These are phyloP conservation scores for Boletus pseudopeckii DNA, from an alignment of 768 basidiomycete species.

Conservation along the genomic window DNA sequence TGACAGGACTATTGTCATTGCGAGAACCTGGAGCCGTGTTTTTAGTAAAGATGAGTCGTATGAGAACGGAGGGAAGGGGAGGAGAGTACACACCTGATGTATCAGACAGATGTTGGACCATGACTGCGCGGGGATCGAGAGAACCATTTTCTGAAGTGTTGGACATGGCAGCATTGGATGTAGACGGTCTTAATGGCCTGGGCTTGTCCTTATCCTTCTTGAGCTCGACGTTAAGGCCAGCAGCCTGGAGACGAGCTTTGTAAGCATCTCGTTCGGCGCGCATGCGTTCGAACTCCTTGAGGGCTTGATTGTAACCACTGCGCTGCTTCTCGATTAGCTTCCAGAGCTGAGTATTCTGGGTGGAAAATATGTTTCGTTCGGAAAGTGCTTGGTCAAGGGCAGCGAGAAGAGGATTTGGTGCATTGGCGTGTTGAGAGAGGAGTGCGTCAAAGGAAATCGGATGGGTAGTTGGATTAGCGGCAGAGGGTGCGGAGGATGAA, in stretches of 20 bases:
- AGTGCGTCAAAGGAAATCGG: slow-evolving; percentile 51
- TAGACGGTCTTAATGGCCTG: slow-evolving; percentile 17
- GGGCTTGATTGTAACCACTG: slow-evolving; percentile 70
- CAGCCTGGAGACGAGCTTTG: slow-evolving; percentile 32
- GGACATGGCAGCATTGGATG: slow-evolving; percentile 24
- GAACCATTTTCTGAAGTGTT: slow-evolving; percentile 12
- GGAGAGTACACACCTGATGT: slow-evolving; percentile 29
- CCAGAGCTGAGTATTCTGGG: slow-evolving; percentile 91
- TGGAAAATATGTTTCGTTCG: slow-evolving; percentile 76
- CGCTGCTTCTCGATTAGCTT: slow-evolving; percentile 93
- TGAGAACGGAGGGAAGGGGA: not conserved
- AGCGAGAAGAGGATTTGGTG: slow-evolving; percentile 48
- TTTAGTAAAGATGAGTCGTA: not conserved
- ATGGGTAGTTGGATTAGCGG: slow-evolving; percentile 25
- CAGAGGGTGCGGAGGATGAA: slow-evolving; percentile 27
- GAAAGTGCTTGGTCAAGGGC: slow-evolving; percentile 76
- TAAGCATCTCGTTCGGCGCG: slow-evolving; percentile 74
- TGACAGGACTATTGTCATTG: slow-evolving; percentile 21
- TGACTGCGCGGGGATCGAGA: slow-evolving; percentile 25
- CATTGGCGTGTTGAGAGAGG: slow-evolving; percentile 50
- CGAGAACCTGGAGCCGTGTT: slow-evolving; percentile 5
- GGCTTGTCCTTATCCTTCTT: slow-evolving; percentile 29
- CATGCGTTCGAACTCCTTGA: slow-evolving; percentile 84
- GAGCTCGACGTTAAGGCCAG: slow-evolving; percentile 40
- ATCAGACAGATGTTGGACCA: slow-evolving; percentile 31